Conservation (phyloP, 306 rosid genomes). For the Gillenia trifoliata region DNA sequence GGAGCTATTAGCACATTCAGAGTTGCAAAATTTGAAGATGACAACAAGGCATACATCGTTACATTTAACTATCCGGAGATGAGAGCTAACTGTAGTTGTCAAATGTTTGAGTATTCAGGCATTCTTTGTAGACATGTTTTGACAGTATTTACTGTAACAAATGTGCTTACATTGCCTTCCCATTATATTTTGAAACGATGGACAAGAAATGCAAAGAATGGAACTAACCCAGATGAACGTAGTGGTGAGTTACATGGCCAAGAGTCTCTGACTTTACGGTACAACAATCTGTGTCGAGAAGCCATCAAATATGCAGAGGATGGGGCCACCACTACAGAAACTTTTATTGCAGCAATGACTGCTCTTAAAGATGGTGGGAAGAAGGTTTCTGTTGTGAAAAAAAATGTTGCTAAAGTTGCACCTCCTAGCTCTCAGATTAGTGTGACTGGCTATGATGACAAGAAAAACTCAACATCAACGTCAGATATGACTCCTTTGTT, state of each 20-base stretch:
- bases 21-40: constrained; percentile 93
- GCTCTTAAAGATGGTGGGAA: constrained; percentile 74
- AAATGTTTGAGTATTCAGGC: constrained; percentile 92
- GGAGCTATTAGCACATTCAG: constrained; percentile 71
- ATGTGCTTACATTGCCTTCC: constrained; percentile 76
- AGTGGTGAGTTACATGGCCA: constrained; percentile 49
- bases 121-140: constrained; percentile 86
- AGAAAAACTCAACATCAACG: constrained; percentile 44
- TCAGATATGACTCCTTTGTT: constrained; percentile 69
- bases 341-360: constrained; percentile 62
- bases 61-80: constrained; percentile 61
- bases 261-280: constrained; percentile 64
- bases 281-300: constrained; percentile 67
- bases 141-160: constrained; percentile 85
- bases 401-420: constrained; percentile 61
- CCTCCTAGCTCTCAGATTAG: constrained; percentile 53
- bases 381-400: constrained; percentile 60
- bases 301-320: constrained; percentile 87
- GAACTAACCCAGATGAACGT: constrained; percentile 52
- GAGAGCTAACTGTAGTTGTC: constrained; percentile 90
- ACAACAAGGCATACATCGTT: constrained; percentile 64
- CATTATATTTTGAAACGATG: constrained; percentile 87
- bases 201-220: constrained; percentile 82
- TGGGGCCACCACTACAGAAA: constrained; percentile 72
- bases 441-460: constrained; percentile 56